phyloP scores from a whole-genome alignment of 306 rosid genomes.

The Cicer bijugum region DNA sequence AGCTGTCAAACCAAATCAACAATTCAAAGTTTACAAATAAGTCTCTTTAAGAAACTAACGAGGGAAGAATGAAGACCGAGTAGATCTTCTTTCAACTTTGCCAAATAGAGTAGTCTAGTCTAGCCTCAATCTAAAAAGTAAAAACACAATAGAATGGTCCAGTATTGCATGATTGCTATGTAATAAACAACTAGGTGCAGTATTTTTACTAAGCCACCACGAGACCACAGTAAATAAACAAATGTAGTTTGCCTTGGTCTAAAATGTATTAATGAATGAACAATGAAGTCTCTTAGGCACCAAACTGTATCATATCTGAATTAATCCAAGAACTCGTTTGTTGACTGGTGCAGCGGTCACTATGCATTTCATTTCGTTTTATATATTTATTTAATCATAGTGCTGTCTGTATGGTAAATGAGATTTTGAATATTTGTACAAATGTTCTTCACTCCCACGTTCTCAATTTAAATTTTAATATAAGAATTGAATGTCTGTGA shows the following conservation, averaged over 20 bases:
- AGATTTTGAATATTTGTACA: not conserved
- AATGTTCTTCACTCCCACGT: conserved; percentile 38
- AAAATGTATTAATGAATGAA: not conserved
- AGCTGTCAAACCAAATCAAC: conserved; percentile 14
- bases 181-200: not conserved
- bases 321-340: conserved; percentile 1
- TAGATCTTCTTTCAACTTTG: not conserved
- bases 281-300: not conserved
- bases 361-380: not conserved
- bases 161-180: not conserved
- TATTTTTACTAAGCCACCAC: not conserved
- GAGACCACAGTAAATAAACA: conserved; percentile 13
- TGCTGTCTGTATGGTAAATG: not conserved
- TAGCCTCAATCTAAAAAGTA: not conserved
- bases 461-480: conserved; percentile 10
- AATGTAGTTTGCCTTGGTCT: not conserved
- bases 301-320: not conserved
- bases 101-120: not conserved
- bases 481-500: conserved; percentile 23
- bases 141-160: too few species aligned
- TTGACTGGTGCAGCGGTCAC: conserved; percentile 17
- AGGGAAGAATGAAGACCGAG: not conserved
- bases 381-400: not conserved
- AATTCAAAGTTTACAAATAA: not conserved
- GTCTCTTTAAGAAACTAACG: not conserved